phyloP scores from a whole-genome alignment of 2,329 filamentous ascomycete species.

The Talaromyces sp. region DNA sequence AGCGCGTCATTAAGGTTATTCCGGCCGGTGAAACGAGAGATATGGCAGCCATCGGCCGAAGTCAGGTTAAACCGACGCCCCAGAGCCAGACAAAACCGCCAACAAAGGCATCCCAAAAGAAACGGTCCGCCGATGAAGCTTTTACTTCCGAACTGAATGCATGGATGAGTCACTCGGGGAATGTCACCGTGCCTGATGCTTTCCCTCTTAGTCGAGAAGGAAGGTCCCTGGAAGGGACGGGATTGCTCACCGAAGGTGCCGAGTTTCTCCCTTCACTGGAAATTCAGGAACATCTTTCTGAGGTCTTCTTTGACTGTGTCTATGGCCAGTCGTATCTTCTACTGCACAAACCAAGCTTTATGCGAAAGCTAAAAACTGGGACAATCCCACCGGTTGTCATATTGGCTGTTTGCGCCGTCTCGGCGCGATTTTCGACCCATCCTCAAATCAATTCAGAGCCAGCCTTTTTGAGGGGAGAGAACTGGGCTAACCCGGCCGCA shows the following conservation, averaged over 20 bases:
- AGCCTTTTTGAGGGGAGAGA: slow-evolving; percentile 81
- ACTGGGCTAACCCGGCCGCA: slow-evolving; percentile 82
- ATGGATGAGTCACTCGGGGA: slow-evolving; percentile 62
- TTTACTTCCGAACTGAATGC: slow-evolving; percentile 75
- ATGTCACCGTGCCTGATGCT: slow-evolving; percentile 42
- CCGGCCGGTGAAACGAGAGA: slow-evolving; percentile 76
- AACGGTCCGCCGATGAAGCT: slow-evolving; percentile 78
- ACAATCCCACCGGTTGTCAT: slow-evolving; percentile 83
- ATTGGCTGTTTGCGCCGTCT: slow-evolving; percentile 88
- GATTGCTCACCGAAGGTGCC: slow-evolving; percentile 71
- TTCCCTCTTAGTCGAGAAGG: slow-evolving; percentile 51
- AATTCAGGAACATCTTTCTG: slow-evolving; percentile 85
- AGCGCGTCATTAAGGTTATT: slow-evolving; percentile 91
- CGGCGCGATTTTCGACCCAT: slow-evolving; percentile 90
- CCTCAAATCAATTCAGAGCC: slow-evolving; percentile 70
- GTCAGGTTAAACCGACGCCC: slow-evolving; percentile 74
- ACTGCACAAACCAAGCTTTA: slow-evolving; percentile 94
- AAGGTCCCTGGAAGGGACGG: slow-evolving; percentile 67
- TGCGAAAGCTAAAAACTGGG: slow-evolving; percentile 70
- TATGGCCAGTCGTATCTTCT: slow-evolving; percentile 95
- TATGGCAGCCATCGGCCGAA: slow-evolving; percentile 64
- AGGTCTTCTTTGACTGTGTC: slow-evolving; percentile 91
- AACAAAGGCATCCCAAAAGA: slow-evolving; percentile 53
- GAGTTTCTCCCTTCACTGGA: slow-evolving; percentile 79
- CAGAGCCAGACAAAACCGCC: slow-evolving; percentile 53